Conservation (phyloP, 176 grass and related monocot genomes). For the Eremochloa ophiuroides region DNA sequence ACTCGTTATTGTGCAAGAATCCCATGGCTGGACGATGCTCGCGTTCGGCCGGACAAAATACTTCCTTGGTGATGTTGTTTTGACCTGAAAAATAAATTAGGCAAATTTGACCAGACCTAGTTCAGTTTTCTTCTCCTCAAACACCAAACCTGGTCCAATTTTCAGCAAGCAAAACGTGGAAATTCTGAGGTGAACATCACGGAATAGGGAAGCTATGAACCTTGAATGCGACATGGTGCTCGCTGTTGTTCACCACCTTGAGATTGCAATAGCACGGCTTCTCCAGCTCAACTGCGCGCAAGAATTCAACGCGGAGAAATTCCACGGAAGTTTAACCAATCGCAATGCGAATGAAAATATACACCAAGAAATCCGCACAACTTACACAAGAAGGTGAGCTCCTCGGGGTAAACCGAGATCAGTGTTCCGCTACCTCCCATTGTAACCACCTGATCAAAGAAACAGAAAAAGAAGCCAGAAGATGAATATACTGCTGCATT, state of each 20-base stretch:
- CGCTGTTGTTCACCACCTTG: conserved; percentile 97
- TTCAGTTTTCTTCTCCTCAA: conserved; percentile 9
- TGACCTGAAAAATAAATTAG: conserved; percentile 50
- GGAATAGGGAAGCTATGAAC: conserved; percentile 31
- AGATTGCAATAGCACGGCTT: conserved; percentile 92
- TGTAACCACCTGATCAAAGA: conserved; percentile 25
- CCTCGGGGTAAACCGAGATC: conserved; percentile 85
- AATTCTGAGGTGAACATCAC: neutral
- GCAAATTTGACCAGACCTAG: conserved; percentile 20
- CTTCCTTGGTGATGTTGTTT: conserved; percentile 96
- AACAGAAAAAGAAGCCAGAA: neutral
- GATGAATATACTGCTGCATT: conserved; percentile 20
- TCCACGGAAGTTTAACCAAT: neutral
- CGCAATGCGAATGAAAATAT: conserved; percentile 2
- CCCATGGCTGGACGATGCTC: conserved; percentile 88
- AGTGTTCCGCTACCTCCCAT: conserved; percentile 78
- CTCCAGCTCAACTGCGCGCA: conserved; percentile 82
- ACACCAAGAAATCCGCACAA: conserved; percentile 1
- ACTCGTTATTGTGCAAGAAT: conserved; percentile 92
- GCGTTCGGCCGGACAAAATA: conserved; percentile 96
- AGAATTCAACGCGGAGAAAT: conserved; percentile 22
- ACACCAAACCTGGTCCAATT: neutral
- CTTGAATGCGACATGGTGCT: conserved; percentile 97
- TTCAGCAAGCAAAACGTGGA: conserved; percentile 12
- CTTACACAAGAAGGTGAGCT: conserved; percentile 91